Evolutionary conservation across 148 eudicot genomes (phyloP).

Genomic region (Chenopodium berlandieri): DNA sequence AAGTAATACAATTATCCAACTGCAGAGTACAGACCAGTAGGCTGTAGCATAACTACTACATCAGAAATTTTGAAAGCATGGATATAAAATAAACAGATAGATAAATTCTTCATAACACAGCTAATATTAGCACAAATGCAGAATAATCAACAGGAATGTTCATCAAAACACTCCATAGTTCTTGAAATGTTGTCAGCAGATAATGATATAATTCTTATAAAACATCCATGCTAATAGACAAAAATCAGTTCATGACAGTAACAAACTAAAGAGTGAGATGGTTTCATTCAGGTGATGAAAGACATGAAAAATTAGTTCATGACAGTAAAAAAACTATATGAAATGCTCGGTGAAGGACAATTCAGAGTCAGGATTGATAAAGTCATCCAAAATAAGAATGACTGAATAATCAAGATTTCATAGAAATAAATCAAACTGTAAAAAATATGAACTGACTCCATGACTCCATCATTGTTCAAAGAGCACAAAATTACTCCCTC

Average conservation of each 20-base stretch:
- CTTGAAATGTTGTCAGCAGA: not conserved
- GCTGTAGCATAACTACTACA: not conserved
- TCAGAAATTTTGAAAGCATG: not conserved
- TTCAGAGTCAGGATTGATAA: not conserved
- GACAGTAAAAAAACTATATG: no score
- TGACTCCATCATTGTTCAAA: not conserved
- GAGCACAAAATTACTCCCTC: not conserved
- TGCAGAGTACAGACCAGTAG: not conserved
- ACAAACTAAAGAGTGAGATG: not conserved
- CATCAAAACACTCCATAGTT: not conserved
- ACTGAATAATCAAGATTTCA: not conserved
- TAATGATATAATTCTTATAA: no score
- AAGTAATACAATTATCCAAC: not conserved
- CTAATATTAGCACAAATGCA: not conserved
- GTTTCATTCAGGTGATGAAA: not conserved
- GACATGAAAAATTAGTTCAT: no score
- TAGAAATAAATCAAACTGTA: not conserved
- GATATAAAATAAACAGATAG: not conserved
- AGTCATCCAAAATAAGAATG: not conserved
- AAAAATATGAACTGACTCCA: not conserved
- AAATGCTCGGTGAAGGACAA: no score
- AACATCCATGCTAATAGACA: no score
- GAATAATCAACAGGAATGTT: not conserved
- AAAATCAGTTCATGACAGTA: not conserved
- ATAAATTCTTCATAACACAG: no score